Evolutionary conservation across 1,284 basidiomycete species (phyloP).

Genomic region (Volvariella volvacea): DNA sequence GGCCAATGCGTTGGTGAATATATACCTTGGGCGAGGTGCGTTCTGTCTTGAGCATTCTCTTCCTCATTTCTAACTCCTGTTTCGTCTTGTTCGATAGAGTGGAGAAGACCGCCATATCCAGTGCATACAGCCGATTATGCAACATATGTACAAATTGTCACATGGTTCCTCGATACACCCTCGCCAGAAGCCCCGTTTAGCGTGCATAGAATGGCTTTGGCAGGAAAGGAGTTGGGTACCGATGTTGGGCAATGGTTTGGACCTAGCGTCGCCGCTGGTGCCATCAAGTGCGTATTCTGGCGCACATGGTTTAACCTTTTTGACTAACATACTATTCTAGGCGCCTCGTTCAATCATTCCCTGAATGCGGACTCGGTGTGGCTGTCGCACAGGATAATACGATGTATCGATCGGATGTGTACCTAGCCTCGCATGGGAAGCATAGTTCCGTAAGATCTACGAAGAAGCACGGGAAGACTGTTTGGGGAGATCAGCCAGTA

Average conservation of each 20-base stretch:
- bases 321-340: conserved; percentile 26
- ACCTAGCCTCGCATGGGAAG: conserved; percentile 61
- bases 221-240: conserved; percentile 92
- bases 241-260: conserved; percentile 98
- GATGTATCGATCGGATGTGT: conserved; percentile 84
- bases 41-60: conserved; percentile 5
- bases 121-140: conserved; percentile 58
- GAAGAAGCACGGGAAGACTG: conserved; percentile 18
- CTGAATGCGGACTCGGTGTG: conserved; percentile 78
- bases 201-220: conserved; percentile 92
- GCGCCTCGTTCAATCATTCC: conserved; percentile 74
- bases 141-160: conserved; percentile 82
- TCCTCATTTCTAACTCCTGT: conserved; percentile 1
- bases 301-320: conserved; percentile 1
- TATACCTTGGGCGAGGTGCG: conserved; percentile 84
- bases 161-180: conserved; percentile 94
- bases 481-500: conserved; percentile 84
- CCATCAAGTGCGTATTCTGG: conserved; percentile 67
- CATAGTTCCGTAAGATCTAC: conserved; percentile 22
- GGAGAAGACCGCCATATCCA: conserved; percentile 66
- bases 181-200: conserved; percentile 88
- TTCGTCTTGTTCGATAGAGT: conserved; percentile 44
- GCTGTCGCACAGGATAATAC: conserved; percentile 80
- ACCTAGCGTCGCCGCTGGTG: conserved; percentile 93
- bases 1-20: conserved; percentile 80